Evolutionary conservation across 164 flowering plant species (phyloP).

Genomic region (Taxillus chinensis): DNA sequence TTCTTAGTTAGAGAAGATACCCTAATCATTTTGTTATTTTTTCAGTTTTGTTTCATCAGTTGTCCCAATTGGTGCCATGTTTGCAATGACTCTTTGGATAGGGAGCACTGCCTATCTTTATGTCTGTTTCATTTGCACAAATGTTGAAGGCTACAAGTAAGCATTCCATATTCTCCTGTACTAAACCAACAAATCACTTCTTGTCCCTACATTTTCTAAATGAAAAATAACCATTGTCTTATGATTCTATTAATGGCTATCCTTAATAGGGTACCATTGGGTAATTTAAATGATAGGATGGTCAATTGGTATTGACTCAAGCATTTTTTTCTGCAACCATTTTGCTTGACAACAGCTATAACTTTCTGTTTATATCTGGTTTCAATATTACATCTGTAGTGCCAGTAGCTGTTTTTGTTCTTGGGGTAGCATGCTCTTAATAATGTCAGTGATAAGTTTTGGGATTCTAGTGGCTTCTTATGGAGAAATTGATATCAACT

Average conservation of each 20-base stretch:
- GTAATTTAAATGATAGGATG: conserved; percentile 33
- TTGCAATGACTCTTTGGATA: conserved; percentile 99
- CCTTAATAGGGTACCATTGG: conserved; percentile 23
- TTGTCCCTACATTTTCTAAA: too few relatives aligned
- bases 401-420: conserved; percentile 96
- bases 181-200: too few relatives aligned
- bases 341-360: neutral
- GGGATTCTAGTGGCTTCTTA: conserved; percentile 97
- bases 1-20: neutral
- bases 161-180: conserved; percentile 18
- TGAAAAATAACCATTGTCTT: neutral
- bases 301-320: neutral
- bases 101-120: conserved; percentile 98
- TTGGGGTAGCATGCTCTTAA: conserved; percentile 92
- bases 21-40: conserved; percentile 2
- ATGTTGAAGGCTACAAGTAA: conserved; percentile 99
- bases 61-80: conserved; percentile 89
- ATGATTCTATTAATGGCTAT: neutral
- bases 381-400: conserved; percentile 38
- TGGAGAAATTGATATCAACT: conserved; percentile 81
- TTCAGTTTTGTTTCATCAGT: conserved; percentile 77
- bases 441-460: conserved; percentile 92
- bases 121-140: conserved; percentile 97
- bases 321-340: neutral
- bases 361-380: neutral